Percentiles rank a stretch among this genome's conserved stretches.
These are phyloP conservation scores for Limtongia smithiae DNA, from an alignment of 805 yeast genomes.

Conservation along the genomic window DNA sequence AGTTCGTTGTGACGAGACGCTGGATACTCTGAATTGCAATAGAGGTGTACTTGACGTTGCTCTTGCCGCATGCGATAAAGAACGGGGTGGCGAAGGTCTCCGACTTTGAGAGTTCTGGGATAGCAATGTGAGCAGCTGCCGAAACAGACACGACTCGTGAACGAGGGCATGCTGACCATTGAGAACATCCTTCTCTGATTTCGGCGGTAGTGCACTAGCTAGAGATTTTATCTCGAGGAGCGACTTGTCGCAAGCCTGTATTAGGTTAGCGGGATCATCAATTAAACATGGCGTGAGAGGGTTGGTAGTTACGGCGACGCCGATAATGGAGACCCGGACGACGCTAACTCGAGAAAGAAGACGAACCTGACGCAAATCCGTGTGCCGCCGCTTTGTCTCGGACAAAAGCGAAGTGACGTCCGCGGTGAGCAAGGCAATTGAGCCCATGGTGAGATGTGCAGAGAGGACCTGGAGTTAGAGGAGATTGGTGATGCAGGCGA, in stretches of 20 bases:
- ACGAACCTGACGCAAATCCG: slow-evolving; percentile 58
- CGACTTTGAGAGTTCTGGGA: slow-evolving; percentile 41
- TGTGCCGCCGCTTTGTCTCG: slow-evolving; percentile 68
- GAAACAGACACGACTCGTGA: neutral
- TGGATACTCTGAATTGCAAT: slow-evolving; percentile 71
- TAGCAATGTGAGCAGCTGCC: neutral
- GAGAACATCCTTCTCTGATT: too few species aligned
- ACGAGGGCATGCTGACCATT: too few species aligned
- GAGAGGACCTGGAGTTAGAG: neutral
- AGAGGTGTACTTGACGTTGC: slow-evolving; percentile 69
- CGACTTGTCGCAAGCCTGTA: slow-evolving; percentile 33
- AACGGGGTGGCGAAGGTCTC: slow-evolving; percentile 65
- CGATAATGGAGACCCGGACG: neutral
- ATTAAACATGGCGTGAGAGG: too few species aligned
- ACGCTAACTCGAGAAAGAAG: slow-evolving; percentile 24
- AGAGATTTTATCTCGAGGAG: slow-evolving; percentile 20
- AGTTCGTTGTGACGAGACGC: slow-evolving; percentile 50
- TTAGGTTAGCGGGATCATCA: neutral
- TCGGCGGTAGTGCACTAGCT: too few species aligned
- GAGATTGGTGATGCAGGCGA: too few species aligned
- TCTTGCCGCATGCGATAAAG: slow-evolving; percentile 64
- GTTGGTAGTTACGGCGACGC: neutral
- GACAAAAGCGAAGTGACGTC: slow-evolving; percentile 61
- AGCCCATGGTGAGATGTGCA: slow-evolving; percentile 39
- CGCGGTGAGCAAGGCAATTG: slow-evolving; percentile 47